Conservation (phyloP, 164 flowering plant species). For the Saururus chinensis region DNA sequence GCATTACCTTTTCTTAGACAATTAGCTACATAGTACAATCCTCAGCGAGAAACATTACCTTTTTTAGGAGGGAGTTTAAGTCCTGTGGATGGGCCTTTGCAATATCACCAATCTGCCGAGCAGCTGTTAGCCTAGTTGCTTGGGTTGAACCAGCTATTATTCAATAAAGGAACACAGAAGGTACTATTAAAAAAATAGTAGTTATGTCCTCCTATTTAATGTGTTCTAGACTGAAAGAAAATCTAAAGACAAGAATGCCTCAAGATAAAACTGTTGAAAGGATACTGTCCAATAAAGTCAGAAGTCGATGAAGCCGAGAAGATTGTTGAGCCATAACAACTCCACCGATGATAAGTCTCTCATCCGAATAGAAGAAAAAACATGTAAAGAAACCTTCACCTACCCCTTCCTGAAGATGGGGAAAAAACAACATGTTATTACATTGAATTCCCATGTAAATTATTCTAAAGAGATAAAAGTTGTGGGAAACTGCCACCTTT, state of each 20-base stretch:
- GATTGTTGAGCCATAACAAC: conserved; percentile 78
- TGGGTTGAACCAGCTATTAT: conserved; percentile 83
- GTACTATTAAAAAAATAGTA: background rate
- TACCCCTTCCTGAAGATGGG: too few species aligned
- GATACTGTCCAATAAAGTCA: conserved; percentile 85
- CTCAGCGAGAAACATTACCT: conserved; percentile 28
- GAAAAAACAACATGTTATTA: too few species aligned
- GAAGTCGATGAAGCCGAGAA: conserved; percentile 83
- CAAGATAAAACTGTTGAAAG: conserved; percentile 13
- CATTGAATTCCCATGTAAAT: too few species aligned
- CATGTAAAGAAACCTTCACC: background rate
- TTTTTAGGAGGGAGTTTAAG: conserved; percentile 55
- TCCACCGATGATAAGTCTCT: conserved; percentile 10
- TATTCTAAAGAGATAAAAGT: too few species aligned
- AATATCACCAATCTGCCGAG: conserved; percentile 94
- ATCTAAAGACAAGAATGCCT: background rate
- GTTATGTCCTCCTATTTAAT: background rate
- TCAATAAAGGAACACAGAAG: conserved; percentile 17
- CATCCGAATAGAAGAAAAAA: conserved; percentile 13
- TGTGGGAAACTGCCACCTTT: too few species aligned
- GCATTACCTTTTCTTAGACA: too few species aligned
- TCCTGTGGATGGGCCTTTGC: conserved; percentile 89
- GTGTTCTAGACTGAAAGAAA: background rate
- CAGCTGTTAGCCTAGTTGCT: conserved; percentile 85
- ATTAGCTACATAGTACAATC: background rate